A percentile compares a stretch with the other conserved stretches of the same genome.
Evolutionary conservation across 371 early-diverging fungal genomes (phyloP).

Genomic region (Lichtheimia ornata): DNA sequence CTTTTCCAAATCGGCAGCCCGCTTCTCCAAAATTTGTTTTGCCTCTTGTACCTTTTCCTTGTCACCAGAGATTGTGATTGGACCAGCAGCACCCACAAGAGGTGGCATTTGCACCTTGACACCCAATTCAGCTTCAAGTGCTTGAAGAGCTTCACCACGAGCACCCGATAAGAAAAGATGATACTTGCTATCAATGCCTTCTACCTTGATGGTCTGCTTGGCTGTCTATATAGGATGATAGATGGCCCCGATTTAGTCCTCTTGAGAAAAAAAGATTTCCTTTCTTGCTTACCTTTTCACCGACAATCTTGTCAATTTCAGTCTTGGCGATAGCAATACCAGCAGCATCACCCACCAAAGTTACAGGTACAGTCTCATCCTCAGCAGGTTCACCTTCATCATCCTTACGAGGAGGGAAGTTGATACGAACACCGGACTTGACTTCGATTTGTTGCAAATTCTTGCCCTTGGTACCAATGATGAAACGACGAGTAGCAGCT

Average conservation of each 20-base stretch:
- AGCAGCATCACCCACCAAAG: conserved; percentile 83
- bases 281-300: conserved; percentile 59
- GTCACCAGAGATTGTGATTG: conserved; percentile 68
- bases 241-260: neutral
- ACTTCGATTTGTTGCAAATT: conserved; percentile 75
- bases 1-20: conserved; percentile 62
- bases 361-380: conserved; percentile 62
- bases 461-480: conserved; percentile 85
- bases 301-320: conserved; percentile 83
- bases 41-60: conserved; percentile 70
- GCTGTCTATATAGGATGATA: conserved; percentile 42
- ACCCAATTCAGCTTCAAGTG: conserved; percentile 62
- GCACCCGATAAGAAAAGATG: conserved; percentile 86
- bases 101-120: conserved; percentile 84
- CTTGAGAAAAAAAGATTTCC: neutral
- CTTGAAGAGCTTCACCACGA: conserved; percentile 57
- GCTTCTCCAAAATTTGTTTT: conserved; percentile 58
- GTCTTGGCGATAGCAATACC: conserved; percentile 86
- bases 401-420: conserved; percentile 65
- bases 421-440: conserved; percentile 79
- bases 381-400: conserved; percentile 59
- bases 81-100: conserved; percentile 48
- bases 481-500: conserved; percentile 74
- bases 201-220: conserved; percentile 56
- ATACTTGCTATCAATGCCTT: conserved; percentile 61